phyloP scores from a whole-genome alignment of 2,329 filamentous ascomycete genomes.

The Dichotomopilus funicola region DNA sequence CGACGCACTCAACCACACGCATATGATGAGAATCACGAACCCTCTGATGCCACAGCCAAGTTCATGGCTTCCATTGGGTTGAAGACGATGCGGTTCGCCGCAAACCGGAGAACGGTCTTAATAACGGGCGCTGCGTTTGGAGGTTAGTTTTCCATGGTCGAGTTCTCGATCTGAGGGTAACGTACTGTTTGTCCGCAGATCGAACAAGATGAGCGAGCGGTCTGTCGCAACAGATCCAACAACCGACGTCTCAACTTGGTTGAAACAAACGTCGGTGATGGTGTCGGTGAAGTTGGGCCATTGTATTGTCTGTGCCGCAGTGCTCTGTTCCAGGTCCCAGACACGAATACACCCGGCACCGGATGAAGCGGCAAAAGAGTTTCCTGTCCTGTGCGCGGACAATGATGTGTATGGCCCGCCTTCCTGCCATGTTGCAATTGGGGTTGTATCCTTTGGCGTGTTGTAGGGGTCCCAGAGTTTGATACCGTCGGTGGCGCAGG shows the following conservation, averaged over 20 bases:
- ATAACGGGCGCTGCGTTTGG: slow-evolving; percentile 61
- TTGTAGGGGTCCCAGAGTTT: slow-evolving; percentile 91
- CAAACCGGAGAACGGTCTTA: slow-evolving; percentile 74
- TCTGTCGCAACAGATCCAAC: slow-evolving; percentile 81
- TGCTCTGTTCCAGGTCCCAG: slow-evolving; percentile 64
- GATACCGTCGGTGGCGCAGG: slow-evolving; percentile 78
- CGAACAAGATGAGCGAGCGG: slow-evolving; percentile 82
- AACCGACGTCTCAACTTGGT: slow-evolving; percentile 88
- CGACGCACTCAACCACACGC: neutral
- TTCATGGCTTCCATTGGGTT: slow-evolving; percentile 71
- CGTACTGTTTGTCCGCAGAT: slow-evolving; percentile 61
- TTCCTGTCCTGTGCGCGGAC: slow-evolving; percentile 66
- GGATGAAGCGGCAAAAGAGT: slow-evolving; percentile 73
- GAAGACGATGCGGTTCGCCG: slow-evolving; percentile 80
- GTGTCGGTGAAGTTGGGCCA: slow-evolving; percentile 91
- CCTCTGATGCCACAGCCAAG: slow-evolving; percentile 82
- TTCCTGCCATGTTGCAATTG: slow-evolving; percentile 79
- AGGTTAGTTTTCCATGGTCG: slow-evolving; percentile 2
- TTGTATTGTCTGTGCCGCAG: slow-evolving; percentile 71
- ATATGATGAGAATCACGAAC: neutral
- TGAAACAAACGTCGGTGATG: slow-evolving; percentile 82
- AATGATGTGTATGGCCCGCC: slow-evolving; percentile 65
- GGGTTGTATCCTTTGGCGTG: slow-evolving; percentile 59
- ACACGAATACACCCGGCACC: slow-evolving; percentile 84
- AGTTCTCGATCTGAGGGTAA: neutral